Percentiles rank a stretch among this genome's conserved stretches.
These are phyloP conservation scores for Inonotus hispidus DNA, from an alignment of 1,284 basidiomycete genomes.

Conservation along the genomic window DNA sequence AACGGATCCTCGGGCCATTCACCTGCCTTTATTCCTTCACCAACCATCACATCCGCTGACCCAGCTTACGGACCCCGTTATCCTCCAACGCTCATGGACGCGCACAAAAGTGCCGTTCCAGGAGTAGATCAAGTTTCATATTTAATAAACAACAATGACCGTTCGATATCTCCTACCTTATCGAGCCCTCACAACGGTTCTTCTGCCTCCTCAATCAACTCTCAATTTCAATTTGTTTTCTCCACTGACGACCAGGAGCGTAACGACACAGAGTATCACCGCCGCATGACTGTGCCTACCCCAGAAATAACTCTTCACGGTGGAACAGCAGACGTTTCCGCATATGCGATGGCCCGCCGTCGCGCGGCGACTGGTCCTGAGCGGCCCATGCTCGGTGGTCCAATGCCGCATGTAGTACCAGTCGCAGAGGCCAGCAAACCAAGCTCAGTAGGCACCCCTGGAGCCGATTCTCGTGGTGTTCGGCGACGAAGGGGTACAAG, in stretches of 20 bases:
- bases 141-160: slow-evolving; percentile 53
- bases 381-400: slow-evolving; percentile 42
- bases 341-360: slow-evolving; percentile 56
- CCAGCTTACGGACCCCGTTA: slow-evolving; percentile 50
- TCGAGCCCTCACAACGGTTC: slow-evolving; percentile 65
- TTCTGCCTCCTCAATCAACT: slow-evolving; percentile 55
- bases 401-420: slow-evolving; percentile 30
- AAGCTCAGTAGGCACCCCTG: slow-evolving; percentile 18
- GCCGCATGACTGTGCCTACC: slow-evolving; percentile 43
- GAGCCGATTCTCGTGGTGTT: slow-evolving; percentile 18
- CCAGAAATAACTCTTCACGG: slow-evolving; percentile 64
- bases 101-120: slow-evolving; percentile 54
- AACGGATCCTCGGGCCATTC: slow-evolving; percentile 47
- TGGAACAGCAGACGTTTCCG: slow-evolving; percentile 66
- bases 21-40: slow-evolving; percentile 50
- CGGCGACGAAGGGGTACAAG: slow-evolving; percentile 25
- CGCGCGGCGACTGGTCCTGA: slow-evolving; percentile 47
- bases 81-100: slow-evolving; percentile 37
- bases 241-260: slow-evolving; percentile 48
- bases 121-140: slow-evolving; percentile 56
- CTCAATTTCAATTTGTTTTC: slow-evolving; percentile 61
- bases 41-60: slow-evolving; percentile 52
- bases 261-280: slow-evolving; percentile 58
- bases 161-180: slow-evolving; percentile 64
- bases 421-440: slow-evolving; percentile 11